Conservation (phyloP, 2,329 filamentous ascomycete genomes). For the Apiospora aurea region DNA sequence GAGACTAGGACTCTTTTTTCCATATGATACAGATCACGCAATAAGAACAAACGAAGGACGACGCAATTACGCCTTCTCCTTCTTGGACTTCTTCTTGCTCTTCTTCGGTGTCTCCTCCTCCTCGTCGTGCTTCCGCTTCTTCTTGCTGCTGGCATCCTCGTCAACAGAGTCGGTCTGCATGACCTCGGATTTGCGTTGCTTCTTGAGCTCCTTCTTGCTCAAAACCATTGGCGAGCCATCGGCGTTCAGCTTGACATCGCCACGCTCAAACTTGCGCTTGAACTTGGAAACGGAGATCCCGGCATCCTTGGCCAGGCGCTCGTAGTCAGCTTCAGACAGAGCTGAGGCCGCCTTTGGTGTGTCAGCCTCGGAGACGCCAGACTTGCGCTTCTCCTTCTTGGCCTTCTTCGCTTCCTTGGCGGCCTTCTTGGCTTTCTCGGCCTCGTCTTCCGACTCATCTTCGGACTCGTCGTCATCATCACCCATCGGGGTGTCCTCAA, state of each 20-base stretch:
- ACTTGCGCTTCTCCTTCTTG: conserved; percentile 47
- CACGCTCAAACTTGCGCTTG: conserved; percentile 78
- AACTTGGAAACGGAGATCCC: conserved; percentile 79
- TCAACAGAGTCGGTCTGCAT: conserved; percentile 59
- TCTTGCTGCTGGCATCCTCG: conserved; percentile 63
- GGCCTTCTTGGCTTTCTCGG: conserved; percentile 46
- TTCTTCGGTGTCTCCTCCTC: conserved; percentile 58
- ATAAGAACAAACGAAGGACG: conserved; percentile 16
- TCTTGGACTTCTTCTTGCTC: conserved; percentile 70
- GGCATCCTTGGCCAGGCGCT: conserved; percentile 68
- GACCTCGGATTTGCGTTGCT: conserved; percentile 67
- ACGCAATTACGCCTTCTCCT: conserved; percentile 59
- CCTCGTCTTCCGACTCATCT: conserved; percentile 48
- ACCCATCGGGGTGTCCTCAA: conserved; percentile 50
- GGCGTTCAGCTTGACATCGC: conserved; percentile 71
- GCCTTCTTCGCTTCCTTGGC: conserved; percentile 48
- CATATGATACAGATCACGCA: conserved; percentile 25
- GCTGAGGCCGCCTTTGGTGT: conserved; percentile 47
- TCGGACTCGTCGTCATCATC: conserved; percentile 58
- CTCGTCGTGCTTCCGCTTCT: conserved; percentile 77
- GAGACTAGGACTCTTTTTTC: conserved; percentile 12
- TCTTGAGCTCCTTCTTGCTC: conserved; percentile 81
- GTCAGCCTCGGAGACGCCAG: conserved; percentile 36
- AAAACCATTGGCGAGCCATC: conserved; percentile 71
- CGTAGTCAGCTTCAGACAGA: conserved; percentile 63